Evolutionary conservation across 2,329 filamentous ascomycete species (phyloP).

Genomic region (Aureobasidium sp.): DNA sequence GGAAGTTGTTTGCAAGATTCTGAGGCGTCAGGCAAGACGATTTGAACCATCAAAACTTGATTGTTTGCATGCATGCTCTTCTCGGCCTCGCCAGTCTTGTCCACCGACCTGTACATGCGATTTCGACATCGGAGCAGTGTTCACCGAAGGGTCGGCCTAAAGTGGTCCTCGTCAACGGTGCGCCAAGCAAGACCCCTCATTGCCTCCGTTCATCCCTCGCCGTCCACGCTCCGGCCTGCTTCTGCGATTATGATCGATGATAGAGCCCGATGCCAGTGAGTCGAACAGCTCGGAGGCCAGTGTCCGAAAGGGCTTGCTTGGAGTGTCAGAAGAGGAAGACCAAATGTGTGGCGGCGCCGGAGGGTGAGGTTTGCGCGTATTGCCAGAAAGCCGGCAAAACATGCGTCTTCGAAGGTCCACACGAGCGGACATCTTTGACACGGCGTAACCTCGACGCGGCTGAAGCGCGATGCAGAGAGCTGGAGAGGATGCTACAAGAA

Average conservation of each 20-base stretch:
- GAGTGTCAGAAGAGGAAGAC: conserved; percentile 15
- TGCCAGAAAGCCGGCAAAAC: conserved; percentile 24
- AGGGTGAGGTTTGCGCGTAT: conserved; percentile 28
- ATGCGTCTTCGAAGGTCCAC: conserved; percentile 27
- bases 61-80: not conserved
- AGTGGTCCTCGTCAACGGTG: not conserved
- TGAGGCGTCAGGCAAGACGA: too few species aligned
- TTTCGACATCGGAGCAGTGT: not conserved
- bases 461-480: conserved; percentile 22
- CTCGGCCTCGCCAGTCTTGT: too few species aligned
- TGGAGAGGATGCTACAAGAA: conserved; percentile 20
- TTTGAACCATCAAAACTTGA: too few species aligned
- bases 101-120: too few species aligned
- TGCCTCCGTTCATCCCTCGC: not conserved
- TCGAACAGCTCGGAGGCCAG: not conserved
- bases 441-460: conserved; percentile 29
- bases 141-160: not conserved
- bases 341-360: conserved; percentile 18
- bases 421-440: conserved; percentile 28
- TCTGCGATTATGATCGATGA: not conserved
- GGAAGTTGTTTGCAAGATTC: too few species aligned
- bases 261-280: not conserved
- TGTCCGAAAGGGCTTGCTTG: conserved; percentile 12
- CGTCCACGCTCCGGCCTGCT: not conserved
- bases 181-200: not conserved